Evolutionary conservation across 164 flowering plant genomes (phyloP).

Genomic region (Aristolochia fimbriata): DNA sequence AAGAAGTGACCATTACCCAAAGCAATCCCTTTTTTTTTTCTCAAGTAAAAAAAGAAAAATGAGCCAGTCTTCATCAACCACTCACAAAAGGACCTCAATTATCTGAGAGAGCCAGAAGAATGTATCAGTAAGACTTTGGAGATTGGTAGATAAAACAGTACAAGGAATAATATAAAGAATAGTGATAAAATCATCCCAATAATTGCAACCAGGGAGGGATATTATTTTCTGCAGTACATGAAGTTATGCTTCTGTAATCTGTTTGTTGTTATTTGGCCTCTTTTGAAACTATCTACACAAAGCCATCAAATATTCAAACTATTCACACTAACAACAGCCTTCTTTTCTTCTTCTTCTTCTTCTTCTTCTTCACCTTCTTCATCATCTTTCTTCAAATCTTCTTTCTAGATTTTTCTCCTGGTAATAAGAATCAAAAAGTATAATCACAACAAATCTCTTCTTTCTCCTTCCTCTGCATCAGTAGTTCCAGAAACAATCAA

Average conservation of each 20-base stretch:
- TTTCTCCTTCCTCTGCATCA: constrained; percentile 9
- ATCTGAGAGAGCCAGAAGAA: too few species aligned
- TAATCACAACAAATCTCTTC: background rate
- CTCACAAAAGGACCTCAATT: too few species aligned
- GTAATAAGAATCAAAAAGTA: background rate
- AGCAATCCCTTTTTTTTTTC: too few species aligned
- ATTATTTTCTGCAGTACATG: background rate
- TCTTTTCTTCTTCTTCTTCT: background rate
- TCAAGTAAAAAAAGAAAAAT: too few species aligned
- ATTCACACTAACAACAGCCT: background rate
- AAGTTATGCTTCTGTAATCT: background rate
- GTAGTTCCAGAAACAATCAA: constrained; percentile 54
- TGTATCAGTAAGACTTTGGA: too few species aligned
- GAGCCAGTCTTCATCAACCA: too few species aligned
- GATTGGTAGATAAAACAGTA: too few species aligned
- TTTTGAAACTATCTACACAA: constrained; percentile 5
- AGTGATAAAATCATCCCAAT: background rate
- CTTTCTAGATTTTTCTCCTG: background rate
- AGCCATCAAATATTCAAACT: background rate
- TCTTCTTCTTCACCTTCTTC: background rate
- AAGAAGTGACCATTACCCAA: too few species aligned
- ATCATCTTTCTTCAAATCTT: background rate
- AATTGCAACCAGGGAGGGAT: background rate
- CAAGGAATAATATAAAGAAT: too few species aligned
- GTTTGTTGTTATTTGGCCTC: background rate